phyloP scores from a whole-genome alignment of 495 filamentous ascomycete genomes.

The Saxophila tyrrhenica region DNA sequence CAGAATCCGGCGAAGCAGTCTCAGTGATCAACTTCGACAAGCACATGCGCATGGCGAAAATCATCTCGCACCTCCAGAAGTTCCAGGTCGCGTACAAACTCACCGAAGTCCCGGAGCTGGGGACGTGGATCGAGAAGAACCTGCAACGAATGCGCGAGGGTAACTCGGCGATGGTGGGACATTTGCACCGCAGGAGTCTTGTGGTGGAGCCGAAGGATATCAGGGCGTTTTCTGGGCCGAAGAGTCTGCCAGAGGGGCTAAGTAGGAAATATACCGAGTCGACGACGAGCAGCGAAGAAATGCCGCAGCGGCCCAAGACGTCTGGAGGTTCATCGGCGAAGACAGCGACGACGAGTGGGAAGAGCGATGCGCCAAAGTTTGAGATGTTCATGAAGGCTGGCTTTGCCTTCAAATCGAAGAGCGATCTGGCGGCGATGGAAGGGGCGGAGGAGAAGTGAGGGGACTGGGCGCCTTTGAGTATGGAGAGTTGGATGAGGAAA shows the following conservation, averaged over 20 bases:
- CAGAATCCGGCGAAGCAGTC: constrained; percentile 40
- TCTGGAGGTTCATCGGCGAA: not conserved
- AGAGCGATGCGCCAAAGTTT: constrained; percentile 5
- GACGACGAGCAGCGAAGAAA: not conserved
- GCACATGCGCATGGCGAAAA: constrained; percentile 83
- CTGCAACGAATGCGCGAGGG: constrained; percentile 68
- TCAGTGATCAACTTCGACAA: constrained; percentile 98
- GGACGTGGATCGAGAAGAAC: constrained; percentile 85
- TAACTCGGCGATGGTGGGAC: constrained; percentile 68
- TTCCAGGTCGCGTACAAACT: constrained; percentile 95
- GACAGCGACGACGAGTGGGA: not conserved
- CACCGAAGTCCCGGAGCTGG: constrained; percentile 73
- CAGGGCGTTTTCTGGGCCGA: not conserved
- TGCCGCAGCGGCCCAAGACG: constrained; percentile 11
- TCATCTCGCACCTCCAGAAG: constrained; percentile 89
- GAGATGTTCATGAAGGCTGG: constrained; percentile 10
- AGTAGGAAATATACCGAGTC: not conserved
- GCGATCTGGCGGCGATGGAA: not conserved
- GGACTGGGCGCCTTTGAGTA: not conserved
- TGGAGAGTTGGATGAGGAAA: not conserved
- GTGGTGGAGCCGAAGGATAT: constrained; percentile 57
- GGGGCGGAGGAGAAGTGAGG: not conserved
- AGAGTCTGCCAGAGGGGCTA: not conserved
- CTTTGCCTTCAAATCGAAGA: not conserved
- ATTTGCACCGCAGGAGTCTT: constrained; percentile 73